Evolutionary conservation across 768 basidiomycete genomes (phyloP).

Genomic region (Sporobolomyces roseus): DNA sequence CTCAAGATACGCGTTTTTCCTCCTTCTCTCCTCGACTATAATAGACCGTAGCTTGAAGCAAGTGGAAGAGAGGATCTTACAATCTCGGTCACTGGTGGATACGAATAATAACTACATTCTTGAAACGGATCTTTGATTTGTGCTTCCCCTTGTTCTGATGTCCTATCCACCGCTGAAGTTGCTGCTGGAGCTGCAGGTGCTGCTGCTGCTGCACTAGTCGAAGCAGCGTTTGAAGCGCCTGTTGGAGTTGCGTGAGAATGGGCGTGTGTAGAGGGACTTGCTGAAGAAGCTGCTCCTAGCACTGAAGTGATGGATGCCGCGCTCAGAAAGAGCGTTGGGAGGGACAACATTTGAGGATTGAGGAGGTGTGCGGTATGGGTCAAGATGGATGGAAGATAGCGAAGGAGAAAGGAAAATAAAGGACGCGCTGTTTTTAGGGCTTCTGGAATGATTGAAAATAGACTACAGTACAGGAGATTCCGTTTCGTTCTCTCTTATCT

Average conservation of each 20-base stretch:
- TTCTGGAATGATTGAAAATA: background rate
- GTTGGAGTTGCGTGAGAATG: background rate
- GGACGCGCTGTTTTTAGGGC: no score
- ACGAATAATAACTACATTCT: constrained; percentile 49
- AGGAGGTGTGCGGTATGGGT: background rate
- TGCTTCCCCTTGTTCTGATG: constrained; percentile 8
- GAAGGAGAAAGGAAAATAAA: no score
- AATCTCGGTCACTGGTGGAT: constrained; percentile 42
- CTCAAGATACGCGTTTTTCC: no score
- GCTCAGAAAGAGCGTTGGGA: no score
- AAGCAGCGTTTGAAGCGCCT: no score
- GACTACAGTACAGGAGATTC: no score
- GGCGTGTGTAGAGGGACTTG: background rate
- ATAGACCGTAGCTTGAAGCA: no score
- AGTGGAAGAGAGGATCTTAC: constrained; percentile 18
- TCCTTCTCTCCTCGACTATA: no score
- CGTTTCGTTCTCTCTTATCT: no score
- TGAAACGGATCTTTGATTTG: constrained; percentile 39
- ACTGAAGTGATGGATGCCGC: no score
- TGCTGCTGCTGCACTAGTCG: background rate
- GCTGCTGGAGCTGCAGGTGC: constrained; percentile 1
- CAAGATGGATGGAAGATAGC: background rate
- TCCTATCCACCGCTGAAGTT: constrained; percentile 16
- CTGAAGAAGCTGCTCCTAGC: no score
- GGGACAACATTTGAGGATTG: no score